Evolutionary conservation across 177 flowering plant genomes (phyloP).

Genomic region (Telopea speciosissima): DNA sequence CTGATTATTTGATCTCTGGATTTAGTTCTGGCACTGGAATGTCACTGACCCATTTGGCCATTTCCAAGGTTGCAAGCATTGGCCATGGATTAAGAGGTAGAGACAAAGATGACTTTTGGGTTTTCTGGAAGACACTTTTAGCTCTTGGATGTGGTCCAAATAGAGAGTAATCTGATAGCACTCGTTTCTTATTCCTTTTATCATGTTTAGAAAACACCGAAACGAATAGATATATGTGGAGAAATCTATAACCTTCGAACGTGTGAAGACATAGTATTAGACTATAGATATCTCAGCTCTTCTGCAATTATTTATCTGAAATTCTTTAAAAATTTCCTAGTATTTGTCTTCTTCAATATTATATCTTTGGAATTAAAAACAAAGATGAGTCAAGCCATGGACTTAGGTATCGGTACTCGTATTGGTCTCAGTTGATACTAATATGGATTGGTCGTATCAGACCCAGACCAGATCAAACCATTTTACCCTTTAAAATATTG

Average conservation of each 20-base stretch:
- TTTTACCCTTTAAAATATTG: no score
- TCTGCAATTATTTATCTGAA: not conserved
- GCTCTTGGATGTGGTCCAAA: not conserved
- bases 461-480: no score
- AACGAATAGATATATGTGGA: not conserved
- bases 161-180: not conserved
- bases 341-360: no score
- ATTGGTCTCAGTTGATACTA: no score
- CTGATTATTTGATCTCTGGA: conserved; percentile 1
- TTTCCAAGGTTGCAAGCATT: not conserved
- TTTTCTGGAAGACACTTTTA: not conserved
- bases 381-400: no score
- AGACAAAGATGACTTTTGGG: not conserved
- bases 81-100: not conserved
- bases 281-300: not conserved
- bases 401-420: no score
- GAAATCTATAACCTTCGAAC: no score
- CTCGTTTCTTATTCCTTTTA: not conserved
- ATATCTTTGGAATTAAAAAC: no score
- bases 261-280: no score
- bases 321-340: no score
- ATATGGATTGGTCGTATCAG: no score
- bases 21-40: not conserved
- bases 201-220: not conserved
- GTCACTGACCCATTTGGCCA: not conserved